Evolutionary conservation across 768 basidiomycete species (phyloP), one percentile per base, ranked within the genome.

Genomic region (Lentinus tigrinus): DNA sequence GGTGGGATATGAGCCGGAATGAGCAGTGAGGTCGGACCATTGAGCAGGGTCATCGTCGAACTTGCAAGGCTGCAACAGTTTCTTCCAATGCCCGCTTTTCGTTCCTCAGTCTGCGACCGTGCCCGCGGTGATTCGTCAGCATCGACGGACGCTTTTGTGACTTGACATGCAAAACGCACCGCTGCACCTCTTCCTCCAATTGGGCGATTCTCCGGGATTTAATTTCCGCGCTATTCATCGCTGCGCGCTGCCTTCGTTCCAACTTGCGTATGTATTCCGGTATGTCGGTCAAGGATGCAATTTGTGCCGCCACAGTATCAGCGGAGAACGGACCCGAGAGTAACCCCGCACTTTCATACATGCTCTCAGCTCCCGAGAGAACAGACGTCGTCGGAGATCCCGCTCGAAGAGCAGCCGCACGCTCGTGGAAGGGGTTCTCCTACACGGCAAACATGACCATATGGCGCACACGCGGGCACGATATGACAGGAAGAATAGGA

Each of bases 181-280:
- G 43, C 27, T 52, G 52, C 11, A 54, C 52, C 34, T 64, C 55
- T 28, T 46, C 43, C 54, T 63, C 56, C 24, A 64, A 54, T 39
- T 63, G 49, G 13, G 28, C 38, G 36, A 67, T 66, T 34, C 51
- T 58, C 37, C 49, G 58, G 8, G 46, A 47, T 54, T 62, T 66
- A 44, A 46, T 26, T n/a, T 57, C 61, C 40, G 60, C 73, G 24
- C 73, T 70, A 43, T 73, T 70, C 43, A 72, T 72, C 47, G 74
- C 67, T 21, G 78, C 75, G 9, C 62, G 62, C 10, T 69, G 59
- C 54, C 73, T 74, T 37, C 75, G 70, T 58, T 82, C 78, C 37
- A 81, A 70, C 52, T 70, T 72, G 34, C 58, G 58, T 40, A 81
- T 67, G 48, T 76, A 73, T 9, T 67, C 65, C 40, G 60, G 54